Conservation (phyloP, 129 eudicot genomes). For the Calendula officinalis region DNA sequence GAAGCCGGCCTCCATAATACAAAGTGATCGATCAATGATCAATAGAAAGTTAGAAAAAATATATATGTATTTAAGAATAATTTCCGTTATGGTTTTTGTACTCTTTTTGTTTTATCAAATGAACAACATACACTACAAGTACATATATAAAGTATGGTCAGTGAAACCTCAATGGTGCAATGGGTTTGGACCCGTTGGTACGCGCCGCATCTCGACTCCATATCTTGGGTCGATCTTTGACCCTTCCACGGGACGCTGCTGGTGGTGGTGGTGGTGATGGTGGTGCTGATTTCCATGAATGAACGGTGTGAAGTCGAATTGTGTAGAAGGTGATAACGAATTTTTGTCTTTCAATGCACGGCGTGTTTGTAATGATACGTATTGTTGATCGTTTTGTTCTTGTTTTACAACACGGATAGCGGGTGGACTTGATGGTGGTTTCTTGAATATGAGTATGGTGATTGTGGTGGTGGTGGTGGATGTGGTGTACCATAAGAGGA, state of each 20-base stretch:
- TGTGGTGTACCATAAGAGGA: conserved; percentile 28
- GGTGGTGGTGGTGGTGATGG: conserved; percentile 28
- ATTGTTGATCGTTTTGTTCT: conserved; percentile 12
- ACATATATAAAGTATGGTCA: conserved; percentile 24
- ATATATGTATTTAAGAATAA: conserved; percentile 32
- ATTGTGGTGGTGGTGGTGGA: not conserved
- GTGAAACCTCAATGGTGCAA: conserved; percentile 61
- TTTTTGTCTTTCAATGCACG: conserved; percentile 19
- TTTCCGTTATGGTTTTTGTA: conserved; percentile 29
- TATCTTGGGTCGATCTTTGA: conserved; percentile 43
- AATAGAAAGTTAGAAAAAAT: not conserved
- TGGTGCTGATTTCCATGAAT: conserved; percentile 15
- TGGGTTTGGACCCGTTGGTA: conserved; percentile 67
- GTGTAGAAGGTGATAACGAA: conserved; percentile 1
- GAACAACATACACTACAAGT: conserved; percentile 28
- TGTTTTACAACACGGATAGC: conserved; percentile 7
- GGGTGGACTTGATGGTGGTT: conserved; percentile 1
- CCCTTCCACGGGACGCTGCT: conserved; percentile 7
- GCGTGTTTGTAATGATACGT: not conserved
- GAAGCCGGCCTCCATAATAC: conserved; percentile 8
- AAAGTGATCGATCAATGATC: not conserved
- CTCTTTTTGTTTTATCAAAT: conserved; percentile 23
- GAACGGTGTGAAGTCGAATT: conserved; percentile 52
- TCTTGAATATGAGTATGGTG: not conserved
- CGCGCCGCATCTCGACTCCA: conserved; percentile 49